A percentile compares a stretch with the other conserved stretches of the same genome.
These are phyloP conservation scores for Aquilaria malaccensis DNA, from an alignment of 345 rosid species.

Conservation along the genomic window DNA sequence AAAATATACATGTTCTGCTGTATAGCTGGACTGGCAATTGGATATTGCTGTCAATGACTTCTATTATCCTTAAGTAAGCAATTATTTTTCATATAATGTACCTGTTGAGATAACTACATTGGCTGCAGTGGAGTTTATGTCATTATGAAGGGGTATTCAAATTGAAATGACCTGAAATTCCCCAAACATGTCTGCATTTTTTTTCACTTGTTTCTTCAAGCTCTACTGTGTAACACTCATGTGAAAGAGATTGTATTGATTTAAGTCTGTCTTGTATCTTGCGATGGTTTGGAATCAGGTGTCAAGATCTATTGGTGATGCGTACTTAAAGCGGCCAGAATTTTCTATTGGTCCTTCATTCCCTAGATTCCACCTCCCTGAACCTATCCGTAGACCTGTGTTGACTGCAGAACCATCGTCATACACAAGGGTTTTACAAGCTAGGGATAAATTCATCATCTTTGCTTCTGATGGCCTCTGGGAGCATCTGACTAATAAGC, in stretches of 20 bases:
- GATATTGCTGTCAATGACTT: neutral
- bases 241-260: too few species aligned
- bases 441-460: slow-evolving; percentile 74
- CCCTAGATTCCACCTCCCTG: slow-evolving; percentile 79
- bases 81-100: too few species aligned
- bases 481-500: slow-evolving; percentile 81
- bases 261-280: neutral
- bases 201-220: too few species aligned
- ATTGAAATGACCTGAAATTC: too few species aligned
- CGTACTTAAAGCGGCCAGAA: slow-evolving; percentile 86
- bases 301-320: slow-evolving; percentile 93
- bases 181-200: too few species aligned
- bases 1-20: neutral
- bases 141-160: too few species aligned
- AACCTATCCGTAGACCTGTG: slow-evolving; percentile 67
- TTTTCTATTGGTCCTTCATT: slow-evolving; percentile 79
- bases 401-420: slow-evolving; percentile 75
- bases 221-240: too few species aligned
- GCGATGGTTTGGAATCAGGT: slow-evolving; percentile 37
- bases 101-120: too few species aligned
- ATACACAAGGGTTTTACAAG: slow-evolving; percentile 47
- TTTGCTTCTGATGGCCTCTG: slow-evolving; percentile 98
- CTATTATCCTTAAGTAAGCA: neutral
- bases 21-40: neutral
- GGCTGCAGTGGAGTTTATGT: too few species aligned